These are phyloP conservation scores for Parathielavia appendiculata DNA, from an alignment of 495 filamentous ascomycete genomes.

Conservation along the genomic window DNA sequence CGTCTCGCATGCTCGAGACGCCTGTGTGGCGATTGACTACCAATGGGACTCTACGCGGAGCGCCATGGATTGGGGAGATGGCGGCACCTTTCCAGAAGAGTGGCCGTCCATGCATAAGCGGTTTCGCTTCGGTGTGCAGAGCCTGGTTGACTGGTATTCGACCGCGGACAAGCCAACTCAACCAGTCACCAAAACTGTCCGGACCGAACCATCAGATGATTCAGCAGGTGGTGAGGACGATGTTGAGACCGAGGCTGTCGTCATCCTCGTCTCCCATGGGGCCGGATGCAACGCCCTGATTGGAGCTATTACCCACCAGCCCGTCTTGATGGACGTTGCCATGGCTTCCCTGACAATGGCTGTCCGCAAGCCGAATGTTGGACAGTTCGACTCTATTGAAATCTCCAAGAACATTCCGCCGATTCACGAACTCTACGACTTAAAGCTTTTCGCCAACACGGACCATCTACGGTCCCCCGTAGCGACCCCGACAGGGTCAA, in stretches of 20 bases:
- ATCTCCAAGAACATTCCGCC: constrained; percentile 33
- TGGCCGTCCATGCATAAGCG: constrained; percentile 92
- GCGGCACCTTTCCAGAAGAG: constrained; percentile 85
- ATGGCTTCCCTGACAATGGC: constrained; percentile 92
- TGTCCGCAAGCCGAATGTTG: constrained; percentile 53
- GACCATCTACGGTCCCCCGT: constrained; percentile 64
- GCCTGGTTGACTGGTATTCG: constrained; percentile 76
- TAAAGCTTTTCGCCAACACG: constrained; percentile 69
- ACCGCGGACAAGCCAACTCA: constrained; percentile 47
- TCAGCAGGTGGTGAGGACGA: constrained; percentile 40
- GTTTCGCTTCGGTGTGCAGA: constrained; percentile 69
- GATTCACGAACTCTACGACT: constrained; percentile 62
- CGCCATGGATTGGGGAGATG: constrained; percentile 73
- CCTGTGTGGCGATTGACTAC: constrained; percentile 79
- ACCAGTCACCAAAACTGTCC: constrained; percentile 36
- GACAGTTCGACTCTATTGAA: constrained; percentile 23
- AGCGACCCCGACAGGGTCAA: constrained; percentile 33
- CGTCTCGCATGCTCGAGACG: constrained; percentile 85
- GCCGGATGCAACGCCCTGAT: constrained; percentile 96
- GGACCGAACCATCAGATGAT: constrained; percentile 22
- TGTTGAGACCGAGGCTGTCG: constrained; percentile 62
- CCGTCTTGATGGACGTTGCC: constrained; percentile 80
- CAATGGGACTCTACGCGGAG: constrained; percentile 89
- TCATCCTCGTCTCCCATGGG: constrained; percentile 95
- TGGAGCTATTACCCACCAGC: constrained; percentile 81